Conservation (phyloP, 2,329 filamentous ascomycete genomes). For the Diplodia sapinea region DNA sequence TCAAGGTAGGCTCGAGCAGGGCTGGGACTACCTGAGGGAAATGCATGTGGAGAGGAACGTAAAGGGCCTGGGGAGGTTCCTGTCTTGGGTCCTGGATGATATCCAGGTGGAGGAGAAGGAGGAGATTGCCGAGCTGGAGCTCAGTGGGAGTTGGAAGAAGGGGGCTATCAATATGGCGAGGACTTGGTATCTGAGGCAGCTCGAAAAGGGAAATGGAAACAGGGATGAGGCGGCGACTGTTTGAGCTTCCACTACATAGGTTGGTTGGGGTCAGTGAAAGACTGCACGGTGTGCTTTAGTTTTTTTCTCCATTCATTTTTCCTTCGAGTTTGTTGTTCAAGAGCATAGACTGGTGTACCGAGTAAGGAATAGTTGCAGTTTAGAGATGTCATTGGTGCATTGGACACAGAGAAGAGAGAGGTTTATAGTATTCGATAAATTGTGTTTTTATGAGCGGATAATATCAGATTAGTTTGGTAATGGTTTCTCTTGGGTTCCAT, state of each 20-base stretch:
- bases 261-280: not conserved
- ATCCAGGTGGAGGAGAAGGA: not conserved
- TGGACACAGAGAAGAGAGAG: not conserved
- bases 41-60: not conserved
- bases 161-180: not conserved
- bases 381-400: not conserved
- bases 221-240: not conserved
- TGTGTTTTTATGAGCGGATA: too few species aligned
- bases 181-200: not conserved
- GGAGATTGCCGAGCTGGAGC: not conserved
- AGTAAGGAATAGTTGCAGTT: not conserved
- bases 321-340: not conserved
- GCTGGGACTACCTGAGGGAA: not conserved
- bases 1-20: not conserved
- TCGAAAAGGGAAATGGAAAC: not conserved
- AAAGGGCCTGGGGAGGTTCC: not conserved
- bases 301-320: too few species aligned
- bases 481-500: not conserved
- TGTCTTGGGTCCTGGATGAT: not conserved
- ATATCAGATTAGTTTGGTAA: not conserved
- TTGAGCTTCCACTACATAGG: not conserved
- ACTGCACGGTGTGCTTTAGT: not conserved
- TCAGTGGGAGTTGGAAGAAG: not conserved
- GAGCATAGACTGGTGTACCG: not conserved
- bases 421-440: too few species aligned